Percentiles rank a stretch among this genome's conserved stretches.
phyloP scores from a whole-genome alignment of 192 early-diverging fungal species.

The Radiomyces spectabilis region DNA sequence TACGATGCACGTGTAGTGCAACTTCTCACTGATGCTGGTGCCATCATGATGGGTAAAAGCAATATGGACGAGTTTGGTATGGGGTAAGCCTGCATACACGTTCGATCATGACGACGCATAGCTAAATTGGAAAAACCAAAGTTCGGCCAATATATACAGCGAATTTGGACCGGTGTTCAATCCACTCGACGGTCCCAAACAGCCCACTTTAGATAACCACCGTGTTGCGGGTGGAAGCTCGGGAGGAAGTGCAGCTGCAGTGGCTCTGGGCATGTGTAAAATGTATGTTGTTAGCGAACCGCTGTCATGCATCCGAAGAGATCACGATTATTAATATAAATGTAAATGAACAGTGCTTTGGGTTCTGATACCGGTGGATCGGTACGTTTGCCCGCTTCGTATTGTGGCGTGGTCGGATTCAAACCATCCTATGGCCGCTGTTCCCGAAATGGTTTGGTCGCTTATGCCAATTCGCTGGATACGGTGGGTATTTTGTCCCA shows the following conservation, averaged over 20 bases:
- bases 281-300: constrained; percentile 41
- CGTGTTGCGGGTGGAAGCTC: constrained; percentile 84
- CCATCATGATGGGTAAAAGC: constrained; percentile 65
- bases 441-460: constrained; percentile 77
- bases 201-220: constrained; percentile 2
- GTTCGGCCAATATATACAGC: constrained; percentile 42
- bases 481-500: constrained; percentile 76
- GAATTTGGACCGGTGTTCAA: constrained; percentile 33
- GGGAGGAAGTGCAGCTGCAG: constrained; percentile 86
- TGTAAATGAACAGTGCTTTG: constrained; percentile 49
- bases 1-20: constrained; percentile 68
- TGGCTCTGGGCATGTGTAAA: constrained; percentile 72
- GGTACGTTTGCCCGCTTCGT: constrained; percentile 87
- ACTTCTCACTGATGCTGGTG: constrained; percentile 53
- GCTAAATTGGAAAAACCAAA: neutral
- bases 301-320: neutral
- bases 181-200: constrained; percentile 16
- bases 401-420: constrained; percentile 88
- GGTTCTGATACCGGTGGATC: constrained; percentile 96
- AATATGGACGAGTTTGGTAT: constrained; percentile 99
- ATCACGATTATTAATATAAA: neutral
- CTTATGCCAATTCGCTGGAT: constrained; percentile 85
- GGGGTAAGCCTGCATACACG: constrained; percentile 47
- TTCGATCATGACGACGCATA: neutral
- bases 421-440: constrained; percentile 88